Conservation (phyloP, 2,329 filamentous ascomycete species). For the Hypoxylon sp. region DNA sequence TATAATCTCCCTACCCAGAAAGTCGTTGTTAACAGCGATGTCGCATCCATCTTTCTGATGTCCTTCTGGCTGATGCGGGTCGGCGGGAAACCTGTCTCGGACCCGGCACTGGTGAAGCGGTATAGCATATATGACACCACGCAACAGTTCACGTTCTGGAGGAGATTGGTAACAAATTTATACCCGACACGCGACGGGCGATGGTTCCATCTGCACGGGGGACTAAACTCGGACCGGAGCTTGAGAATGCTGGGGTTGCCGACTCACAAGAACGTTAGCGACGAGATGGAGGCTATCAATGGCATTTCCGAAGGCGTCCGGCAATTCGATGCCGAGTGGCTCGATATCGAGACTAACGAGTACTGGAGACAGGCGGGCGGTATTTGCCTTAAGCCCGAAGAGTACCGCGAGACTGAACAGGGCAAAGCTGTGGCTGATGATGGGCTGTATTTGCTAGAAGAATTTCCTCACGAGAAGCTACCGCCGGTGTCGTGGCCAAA, state of each 20-base stretch:
- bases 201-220: constrained; percentile 57
- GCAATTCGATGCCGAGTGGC: constrained; percentile 49
- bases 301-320: constrained; percentile 47
- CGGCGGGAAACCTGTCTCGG: constrained; percentile 43
- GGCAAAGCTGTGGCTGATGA: constrained; percentile 49
- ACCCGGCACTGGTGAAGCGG: constrained; percentile 46
- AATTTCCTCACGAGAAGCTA: constrained; percentile 41
- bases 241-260: constrained; percentile 56
- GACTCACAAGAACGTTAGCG: constrained; percentile 44
- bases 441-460: constrained; percentile 49
- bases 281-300: constrained; percentile 53
- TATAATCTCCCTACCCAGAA: constrained; percentile 44
- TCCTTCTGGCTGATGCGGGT: constrained; percentile 51
- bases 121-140: constrained; percentile 48
- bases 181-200: constrained; percentile 55
- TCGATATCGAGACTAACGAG: constrained; percentile 55
- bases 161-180: constrained; percentile 54
- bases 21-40: constrained; percentile 51
- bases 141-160: constrained; percentile 50
- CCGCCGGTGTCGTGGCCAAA: constrained; percentile 51
- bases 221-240: constrained; percentile 52
- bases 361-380: constrained; percentile 54
- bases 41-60: constrained; percentile 52
- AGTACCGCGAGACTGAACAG: constrained; percentile 53
- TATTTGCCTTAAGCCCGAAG: constrained; percentile 54